Evolutionary conservation across 2,329 filamentous ascomycete species (phyloP).

Genomic region (Beauveria pseudobassiana): DNA sequence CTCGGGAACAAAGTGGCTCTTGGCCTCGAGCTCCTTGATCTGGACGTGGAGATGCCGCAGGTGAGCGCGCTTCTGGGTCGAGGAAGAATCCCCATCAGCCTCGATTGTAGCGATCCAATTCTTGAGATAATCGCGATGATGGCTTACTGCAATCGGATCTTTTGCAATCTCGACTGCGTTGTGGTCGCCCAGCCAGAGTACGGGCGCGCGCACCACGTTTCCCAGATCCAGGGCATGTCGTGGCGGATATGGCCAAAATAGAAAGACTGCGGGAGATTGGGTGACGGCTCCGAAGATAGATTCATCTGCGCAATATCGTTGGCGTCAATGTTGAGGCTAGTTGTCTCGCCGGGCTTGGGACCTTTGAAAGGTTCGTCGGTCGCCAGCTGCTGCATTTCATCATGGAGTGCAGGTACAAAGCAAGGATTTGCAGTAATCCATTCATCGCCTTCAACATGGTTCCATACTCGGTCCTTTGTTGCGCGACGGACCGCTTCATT

Average conservation of each 20-base stretch:
- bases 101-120: background rate
- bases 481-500: background rate
- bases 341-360: background rate
- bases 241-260: conserved; percentile 3
- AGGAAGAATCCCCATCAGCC: background rate
- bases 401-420: conserved; percentile 10
- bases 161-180: background rate
- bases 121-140: background rate
- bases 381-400: background rate
- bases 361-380: background rate
- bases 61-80: background rate
- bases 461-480: background rate
- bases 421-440: conserved; percentile 13
- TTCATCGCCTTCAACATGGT: conserved; percentile 11
- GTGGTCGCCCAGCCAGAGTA: conserved; percentile 10
- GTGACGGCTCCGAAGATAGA: background rate
- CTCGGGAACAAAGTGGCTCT: background rate
- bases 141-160: background rate
- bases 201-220: conserved; percentile 12
- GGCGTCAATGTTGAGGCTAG: background rate
- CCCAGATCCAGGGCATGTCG: conserved; percentile 15
- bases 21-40: background rate
- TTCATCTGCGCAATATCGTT: background rate
- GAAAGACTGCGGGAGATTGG: background rate
- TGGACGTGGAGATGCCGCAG: background rate